Evolutionary conservation across 805 yeast species (phyloP), one percentile per base, ranked within the genome.

Genomic region (Cyberlindnera sargentensis): DNA sequence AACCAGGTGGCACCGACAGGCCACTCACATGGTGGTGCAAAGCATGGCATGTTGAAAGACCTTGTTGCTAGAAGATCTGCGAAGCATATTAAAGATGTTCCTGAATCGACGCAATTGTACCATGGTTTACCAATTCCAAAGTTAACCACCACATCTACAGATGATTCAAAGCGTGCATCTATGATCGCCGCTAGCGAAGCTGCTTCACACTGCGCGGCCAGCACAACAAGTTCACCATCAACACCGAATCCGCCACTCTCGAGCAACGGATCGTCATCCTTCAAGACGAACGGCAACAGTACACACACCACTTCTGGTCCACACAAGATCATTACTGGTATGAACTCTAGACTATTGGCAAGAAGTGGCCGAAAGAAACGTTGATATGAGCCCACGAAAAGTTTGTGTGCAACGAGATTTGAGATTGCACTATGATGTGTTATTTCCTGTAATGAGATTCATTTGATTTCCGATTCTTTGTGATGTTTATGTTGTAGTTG

Each of bases 261-360:
- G 8, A 28, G 9, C 9, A 28, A 9, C 9, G 30, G 30, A 28
- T 28, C 30, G 30, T 9, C 30, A 6, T 28, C 30, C 8, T 9
- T 28, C 8, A 28, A 15, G 20, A 15, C 20, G 20, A 15, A 15
- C 20, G 20, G 20, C 20, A 15, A 15, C 20, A 15, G 20, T 15
- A 15, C 20, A 15, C 20, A 28, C 30, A 6, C 6, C 9, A 28
- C 30, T 7, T 28, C 30, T 7, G 9, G 30, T 9, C 9, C 30
- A 28, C 30, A 28, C 8, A 9, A 56, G 29, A 40, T 58, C 23
- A 69, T 79, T 23, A 78, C 84, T 3, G 65, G 78, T 11, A 66
- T 73, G 73, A 80, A 78, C 56, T 80, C 86, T 5, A 76, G 76
- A 52, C 66, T 82, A 38, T 61, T 81, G 45, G 80, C 84, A 4